A percentile compares a stretch with the other conserved stretches of the same genome.
These are phyloP conservation scores for Boletus semigastroideus DNA, from an alignment of 1,284 basidiomycete species.

Conservation along the genomic window DNA sequence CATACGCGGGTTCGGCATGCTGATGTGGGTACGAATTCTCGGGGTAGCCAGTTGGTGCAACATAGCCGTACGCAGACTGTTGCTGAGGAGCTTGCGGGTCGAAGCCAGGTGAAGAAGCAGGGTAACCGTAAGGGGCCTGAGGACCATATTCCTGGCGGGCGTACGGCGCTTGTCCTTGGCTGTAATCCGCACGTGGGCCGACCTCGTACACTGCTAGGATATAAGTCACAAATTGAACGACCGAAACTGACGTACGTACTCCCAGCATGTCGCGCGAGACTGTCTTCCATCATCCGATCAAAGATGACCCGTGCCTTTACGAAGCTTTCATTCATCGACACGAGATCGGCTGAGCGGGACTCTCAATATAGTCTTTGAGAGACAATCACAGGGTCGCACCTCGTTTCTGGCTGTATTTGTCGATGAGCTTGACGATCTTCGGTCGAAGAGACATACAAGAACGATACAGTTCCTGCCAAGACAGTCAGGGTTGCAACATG, in stretches of 20 bases:
- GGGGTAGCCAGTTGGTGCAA: conserved; percentile 36
- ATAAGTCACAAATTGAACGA: conserved; percentile 11
- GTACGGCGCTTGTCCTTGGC: conserved; percentile 22
- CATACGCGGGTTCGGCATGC: conserved; percentile 41
- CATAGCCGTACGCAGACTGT: conserved; percentile 38
- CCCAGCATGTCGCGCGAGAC: conserved; percentile 72
- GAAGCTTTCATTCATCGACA: conserved; percentile 89
- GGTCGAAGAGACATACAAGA: conserved; percentile 86
- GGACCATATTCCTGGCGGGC: conserved; percentile 32
- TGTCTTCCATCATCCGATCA: conserved; percentile 90
- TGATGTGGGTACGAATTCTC: conserved; percentile 29
- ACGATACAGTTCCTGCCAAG: conserved; percentile 80
- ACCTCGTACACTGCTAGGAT: conserved; percentile 28
- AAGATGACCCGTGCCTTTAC: conserved; percentile 81
- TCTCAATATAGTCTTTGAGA: conserved; percentile 4
- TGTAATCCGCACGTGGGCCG: conserved; percentile 23
- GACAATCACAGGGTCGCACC: conserved; percentile 40
- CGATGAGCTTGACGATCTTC: conserved; percentile 95
- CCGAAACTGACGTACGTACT: conserved; percentile 35
- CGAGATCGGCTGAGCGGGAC: conserved; percentile 66
- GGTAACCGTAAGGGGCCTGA: conserved; percentile 38
- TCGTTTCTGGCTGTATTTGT: conserved; percentile 96
- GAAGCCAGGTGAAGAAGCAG: conserved; percentile 41
- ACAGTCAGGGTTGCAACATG: background rate
- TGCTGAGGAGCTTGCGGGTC: conserved; percentile 39